A percentile compares a stretch with the other conserved stretches of the same genome.
Conservation (phyloP, 1,284 basidiomycete genomes). For the Ganoderma resinaceum region DNA sequence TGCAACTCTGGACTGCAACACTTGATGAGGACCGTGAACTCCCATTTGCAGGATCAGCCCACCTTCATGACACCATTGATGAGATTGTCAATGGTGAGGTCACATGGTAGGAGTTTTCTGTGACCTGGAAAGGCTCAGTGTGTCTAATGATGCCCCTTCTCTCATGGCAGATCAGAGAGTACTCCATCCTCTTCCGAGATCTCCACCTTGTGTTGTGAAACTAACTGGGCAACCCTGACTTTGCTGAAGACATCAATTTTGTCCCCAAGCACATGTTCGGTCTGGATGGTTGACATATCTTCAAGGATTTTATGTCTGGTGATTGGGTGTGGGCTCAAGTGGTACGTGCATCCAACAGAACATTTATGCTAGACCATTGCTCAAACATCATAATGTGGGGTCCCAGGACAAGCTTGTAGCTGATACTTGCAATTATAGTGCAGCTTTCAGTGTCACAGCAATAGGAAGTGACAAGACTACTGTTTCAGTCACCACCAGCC, state of each 20-base stretch:
- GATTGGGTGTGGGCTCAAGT: neutral
- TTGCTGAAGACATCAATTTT: neutral
- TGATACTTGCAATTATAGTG: constrained; percentile 17
- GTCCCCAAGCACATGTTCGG: neutral
- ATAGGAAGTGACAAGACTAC: constrained; percentile 35
- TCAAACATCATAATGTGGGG: neutral
- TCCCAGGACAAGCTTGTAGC: constrained; percentile 19
- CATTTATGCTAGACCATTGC: neutral
- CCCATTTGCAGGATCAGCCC: neutral
- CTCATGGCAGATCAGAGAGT: neutral
- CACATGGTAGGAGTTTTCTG: neutral
- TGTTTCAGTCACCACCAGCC: constrained; percentile 30
- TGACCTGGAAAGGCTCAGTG: neutral
- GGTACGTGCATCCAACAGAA: neutral
- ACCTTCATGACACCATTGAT: neutral
- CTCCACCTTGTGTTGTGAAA: neutral
- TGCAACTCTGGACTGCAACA: neutral
- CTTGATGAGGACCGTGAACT: neutral
- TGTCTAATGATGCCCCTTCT: neutral
- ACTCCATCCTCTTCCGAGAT: neutral
- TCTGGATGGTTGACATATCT: neutral
- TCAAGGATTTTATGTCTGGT: neutral
- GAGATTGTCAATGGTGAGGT: neutral
- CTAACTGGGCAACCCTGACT: neutral
- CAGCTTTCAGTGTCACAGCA: constrained; percentile 27